Evolutionary conservation across 164 flowering plant genomes (phyloP).

Genomic region (Aristolochia californica): DNA sequence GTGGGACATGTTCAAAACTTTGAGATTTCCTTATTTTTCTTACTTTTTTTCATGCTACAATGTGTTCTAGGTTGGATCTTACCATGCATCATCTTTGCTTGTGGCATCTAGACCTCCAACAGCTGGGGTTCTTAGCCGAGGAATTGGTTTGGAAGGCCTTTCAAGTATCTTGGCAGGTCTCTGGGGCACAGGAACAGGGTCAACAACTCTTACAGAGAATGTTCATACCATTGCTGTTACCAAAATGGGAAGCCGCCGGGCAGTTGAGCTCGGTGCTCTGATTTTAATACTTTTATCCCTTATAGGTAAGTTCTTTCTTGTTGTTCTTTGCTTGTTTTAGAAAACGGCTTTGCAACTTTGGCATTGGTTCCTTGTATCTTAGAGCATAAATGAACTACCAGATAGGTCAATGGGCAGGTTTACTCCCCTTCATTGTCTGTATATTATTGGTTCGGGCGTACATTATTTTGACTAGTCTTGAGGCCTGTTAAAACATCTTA

Average conservation of each 20-base stretch:
- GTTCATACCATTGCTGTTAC: constrained; percentile 98
- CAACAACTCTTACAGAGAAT: constrained; percentile 88
- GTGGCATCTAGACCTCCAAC: constrained; percentile 98
- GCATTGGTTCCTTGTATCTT: no score
- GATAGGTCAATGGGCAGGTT: no score
- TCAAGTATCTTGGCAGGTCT: constrained; percentile 84
- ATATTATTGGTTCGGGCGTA: no score
- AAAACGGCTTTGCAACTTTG: no score
- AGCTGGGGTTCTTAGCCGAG: constrained; percentile 86
- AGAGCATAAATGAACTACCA: no score
- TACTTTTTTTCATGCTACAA: background rate
- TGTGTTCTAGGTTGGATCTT: constrained; percentile 73
- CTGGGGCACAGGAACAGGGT: constrained; percentile 99
- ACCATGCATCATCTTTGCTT: constrained; percentile 92
- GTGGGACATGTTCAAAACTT: no score
- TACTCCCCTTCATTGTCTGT: no score
- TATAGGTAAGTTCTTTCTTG: constrained; percentile 43
- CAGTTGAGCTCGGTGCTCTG: constrained; percentile 85
- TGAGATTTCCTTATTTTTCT: background rate
- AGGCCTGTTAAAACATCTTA: no score
- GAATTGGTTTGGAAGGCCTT: constrained; percentile 92
- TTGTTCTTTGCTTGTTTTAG: no score
- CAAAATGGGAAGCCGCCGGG: constrained; percentile 97
- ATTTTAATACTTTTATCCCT: constrained; percentile 71
- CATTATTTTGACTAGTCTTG: no score